A percentile compares a stretch with the other conserved stretches of the same genome.
Conservation (phyloP, 768 basidiomycete species). For the Psilocybe subaeruginosa region DNA sequence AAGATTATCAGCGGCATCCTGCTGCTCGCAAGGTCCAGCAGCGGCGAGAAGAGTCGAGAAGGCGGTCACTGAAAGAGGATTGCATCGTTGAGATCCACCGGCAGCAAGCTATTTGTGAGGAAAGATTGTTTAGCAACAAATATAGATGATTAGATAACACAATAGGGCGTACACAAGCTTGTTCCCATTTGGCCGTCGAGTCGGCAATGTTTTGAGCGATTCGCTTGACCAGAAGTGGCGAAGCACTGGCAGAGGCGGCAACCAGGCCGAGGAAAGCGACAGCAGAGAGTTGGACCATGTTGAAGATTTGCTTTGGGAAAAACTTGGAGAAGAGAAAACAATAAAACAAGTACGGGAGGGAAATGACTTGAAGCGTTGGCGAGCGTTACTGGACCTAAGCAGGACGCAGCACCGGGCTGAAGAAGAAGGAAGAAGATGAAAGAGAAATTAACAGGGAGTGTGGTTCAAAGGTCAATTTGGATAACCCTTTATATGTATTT, state of each 20-base stretch:
- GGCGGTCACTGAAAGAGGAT: constrained; percentile 54
- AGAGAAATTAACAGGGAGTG: constrained; percentile 9
- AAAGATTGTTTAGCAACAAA: constrained; percentile 1
- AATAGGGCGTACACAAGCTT: constrained; percentile 50
- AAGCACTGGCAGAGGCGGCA: constrained; percentile 33
- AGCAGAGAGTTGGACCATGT: constrained; percentile 29
- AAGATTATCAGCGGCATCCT: constrained; percentile 56
- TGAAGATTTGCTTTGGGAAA: constrained; percentile 9
- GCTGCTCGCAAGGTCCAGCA: constrained; percentile 56
- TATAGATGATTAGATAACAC: background rate
- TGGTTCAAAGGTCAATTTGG: background rate
- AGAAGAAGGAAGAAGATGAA: constrained; percentile 15
- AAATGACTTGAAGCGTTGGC: constrained; percentile 18
- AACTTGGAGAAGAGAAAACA: constrained; percentile 13
- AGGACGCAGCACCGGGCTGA: constrained; percentile 33
- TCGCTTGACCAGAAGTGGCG: constrained; percentile 41
- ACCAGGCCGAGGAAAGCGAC: constrained; percentile 32
- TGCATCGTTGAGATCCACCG: constrained; percentile 60
- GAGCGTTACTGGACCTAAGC: constrained; percentile 17
- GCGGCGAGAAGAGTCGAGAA: constrained; percentile 64
- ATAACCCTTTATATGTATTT: constrained; percentile 12
- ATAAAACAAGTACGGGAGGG: constrained; percentile 7
- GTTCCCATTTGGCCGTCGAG: constrained; percentile 51
- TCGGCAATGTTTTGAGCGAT: constrained; percentile 52
- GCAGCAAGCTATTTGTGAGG: constrained; percentile 44